A percentile compares a stretch with the other conserved stretches of the same genome.
phyloP scores from a whole-genome alignment of 352 stramenopile species.

The Globisporangium spinosum region DNA sequence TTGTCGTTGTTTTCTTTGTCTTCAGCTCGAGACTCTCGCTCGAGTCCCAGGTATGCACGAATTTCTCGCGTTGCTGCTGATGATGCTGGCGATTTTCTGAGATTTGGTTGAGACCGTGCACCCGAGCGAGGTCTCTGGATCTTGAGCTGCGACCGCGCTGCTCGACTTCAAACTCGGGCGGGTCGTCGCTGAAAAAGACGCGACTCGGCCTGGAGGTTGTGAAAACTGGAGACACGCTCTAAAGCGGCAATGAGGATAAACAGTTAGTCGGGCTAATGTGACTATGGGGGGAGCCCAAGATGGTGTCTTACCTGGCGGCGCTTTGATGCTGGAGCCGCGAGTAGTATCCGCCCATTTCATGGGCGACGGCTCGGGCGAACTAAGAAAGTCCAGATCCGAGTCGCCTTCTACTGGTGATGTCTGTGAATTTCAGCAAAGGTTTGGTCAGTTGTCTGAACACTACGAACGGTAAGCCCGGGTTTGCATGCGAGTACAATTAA shows the following conservation, averaged over 20 bases:
- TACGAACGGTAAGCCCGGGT: neutral
- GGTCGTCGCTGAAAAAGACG: constrained; percentile 3
- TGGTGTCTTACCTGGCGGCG: neutral
- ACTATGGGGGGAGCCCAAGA: neutral
- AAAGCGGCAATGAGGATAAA: neutral
- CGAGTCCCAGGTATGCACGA: constrained; percentile 12
- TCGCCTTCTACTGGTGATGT: neutral
- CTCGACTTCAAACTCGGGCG: neutral
- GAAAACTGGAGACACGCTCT: constrained; percentile 26
- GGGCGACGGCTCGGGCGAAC: constrained; percentile 10
- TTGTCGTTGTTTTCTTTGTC: neutral
- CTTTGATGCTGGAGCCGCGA: neutral
- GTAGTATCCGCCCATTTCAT: constrained; percentile 3
- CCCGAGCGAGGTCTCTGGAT: neutral
- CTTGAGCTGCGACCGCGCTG: neutral
- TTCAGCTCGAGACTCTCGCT: neutral
- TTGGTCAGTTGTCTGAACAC: neutral
- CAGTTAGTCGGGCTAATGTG: neutral
- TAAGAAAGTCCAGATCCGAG: neutral
- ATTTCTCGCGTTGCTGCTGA: neutral
- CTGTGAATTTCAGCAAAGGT: neutral
- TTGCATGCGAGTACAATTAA: too few relatives aligned
- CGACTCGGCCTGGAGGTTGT: neutral
- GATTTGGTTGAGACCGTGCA: neutral
- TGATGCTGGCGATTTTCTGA: neutral